Conservation (phyloP, 768 basidiomycete species). For the Coprinopsis marcescibilis region DNA sequence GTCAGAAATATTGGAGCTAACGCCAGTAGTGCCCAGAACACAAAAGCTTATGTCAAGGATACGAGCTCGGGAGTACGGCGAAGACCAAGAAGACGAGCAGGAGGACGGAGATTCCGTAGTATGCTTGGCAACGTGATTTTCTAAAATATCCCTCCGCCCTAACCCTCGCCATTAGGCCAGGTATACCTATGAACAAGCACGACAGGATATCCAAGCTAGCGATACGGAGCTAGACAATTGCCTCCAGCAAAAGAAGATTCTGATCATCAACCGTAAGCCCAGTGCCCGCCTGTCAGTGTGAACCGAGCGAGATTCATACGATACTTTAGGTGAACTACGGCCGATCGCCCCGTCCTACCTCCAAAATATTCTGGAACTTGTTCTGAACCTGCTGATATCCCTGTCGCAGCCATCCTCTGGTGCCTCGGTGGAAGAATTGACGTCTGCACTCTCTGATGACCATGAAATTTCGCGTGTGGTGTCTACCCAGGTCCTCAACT, state of each 20-base stretch:
- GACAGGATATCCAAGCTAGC: conserved; percentile 71
- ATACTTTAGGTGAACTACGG: conserved; percentile 55
- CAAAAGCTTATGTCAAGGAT: conserved; percentile 60
- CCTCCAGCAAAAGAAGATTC: conserved; percentile 62
- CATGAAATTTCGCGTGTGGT: conserved; percentile 64
- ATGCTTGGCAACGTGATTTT: conserved; percentile 9
- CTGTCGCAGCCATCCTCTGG: conserved; percentile 45
- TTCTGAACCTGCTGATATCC: conserved; percentile 71
- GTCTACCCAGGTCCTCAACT: conserved; percentile 64
- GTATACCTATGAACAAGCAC: conserved; percentile 59
- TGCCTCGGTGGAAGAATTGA: conserved; percentile 54
- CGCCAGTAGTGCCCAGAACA: conserved; percentile 70
- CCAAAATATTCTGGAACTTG: conserved; percentile 61
- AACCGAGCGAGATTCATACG: background rate
- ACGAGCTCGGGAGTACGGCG: conserved; percentile 65
- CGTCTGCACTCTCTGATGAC: conserved; percentile 57
- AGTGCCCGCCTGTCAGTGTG: background rate
- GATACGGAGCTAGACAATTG: conserved; percentile 65
- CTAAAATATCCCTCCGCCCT: background rate
- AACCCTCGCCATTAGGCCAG: conserved; percentile 16
- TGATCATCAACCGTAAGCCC: conserved; percentile 59
- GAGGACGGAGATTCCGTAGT: conserved; percentile 15
- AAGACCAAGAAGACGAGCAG: conserved; percentile 59
- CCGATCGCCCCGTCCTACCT: conserved; percentile 68
- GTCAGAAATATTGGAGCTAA: conserved; percentile 79